A percentile compares a stretch with the other conserved stretches of the same genome.
Evolutionary conservation across 1,139 yeast species (phyloP).

Genomic region (Yamadazyma dushanensis): DNA sequence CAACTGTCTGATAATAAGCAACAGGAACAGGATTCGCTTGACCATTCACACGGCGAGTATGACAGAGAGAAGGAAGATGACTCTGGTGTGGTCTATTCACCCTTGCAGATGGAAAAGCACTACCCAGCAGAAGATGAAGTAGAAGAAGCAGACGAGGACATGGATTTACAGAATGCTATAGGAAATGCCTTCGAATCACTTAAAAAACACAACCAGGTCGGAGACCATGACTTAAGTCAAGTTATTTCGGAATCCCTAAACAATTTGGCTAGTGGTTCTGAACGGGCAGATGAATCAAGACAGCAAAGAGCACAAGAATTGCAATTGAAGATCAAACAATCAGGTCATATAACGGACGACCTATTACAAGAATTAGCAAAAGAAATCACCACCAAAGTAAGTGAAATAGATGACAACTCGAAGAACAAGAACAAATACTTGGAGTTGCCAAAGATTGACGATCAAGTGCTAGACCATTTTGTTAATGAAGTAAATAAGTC

Average conservation of each 20-base stretch:
- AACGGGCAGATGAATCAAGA: background rate
- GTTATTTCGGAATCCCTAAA: conserved; percentile 13
- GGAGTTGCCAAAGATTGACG: conserved; percentile 36
- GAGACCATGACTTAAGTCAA: conserved; percentile 14
- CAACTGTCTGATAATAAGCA: conserved; percentile 1
- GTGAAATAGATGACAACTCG: conserved; percentile 19
- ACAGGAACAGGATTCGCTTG: conserved; percentile 4
- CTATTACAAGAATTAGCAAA: conserved; percentile 33
- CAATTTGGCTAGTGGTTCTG: conserved; percentile 3
- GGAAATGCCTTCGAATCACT: conserved; percentile 37
- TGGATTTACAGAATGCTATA: conserved; percentile 31
- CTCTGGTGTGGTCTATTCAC: conserved; percentile 10
- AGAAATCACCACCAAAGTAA: conserved; percentile 37
- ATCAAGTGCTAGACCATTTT: conserved; percentile 39
- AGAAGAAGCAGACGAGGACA: conserved; percentile 18
- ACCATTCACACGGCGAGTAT: too few species aligned
- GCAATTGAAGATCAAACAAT: conserved; percentile 3
- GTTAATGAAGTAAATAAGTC: conserved; percentile 34
- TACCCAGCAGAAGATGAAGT: conserved; percentile 9
- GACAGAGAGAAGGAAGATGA: background rate
- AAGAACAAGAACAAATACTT: conserved; percentile 12
- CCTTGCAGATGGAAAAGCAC: conserved; percentile 16
- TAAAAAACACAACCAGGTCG: conserved; percentile 7
- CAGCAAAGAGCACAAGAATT: conserved; percentile 1
- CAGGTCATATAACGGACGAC: conserved; percentile 21